Conservation (phyloP, 768 basidiomycete genomes). For the Inosperma sp. region DNA sequence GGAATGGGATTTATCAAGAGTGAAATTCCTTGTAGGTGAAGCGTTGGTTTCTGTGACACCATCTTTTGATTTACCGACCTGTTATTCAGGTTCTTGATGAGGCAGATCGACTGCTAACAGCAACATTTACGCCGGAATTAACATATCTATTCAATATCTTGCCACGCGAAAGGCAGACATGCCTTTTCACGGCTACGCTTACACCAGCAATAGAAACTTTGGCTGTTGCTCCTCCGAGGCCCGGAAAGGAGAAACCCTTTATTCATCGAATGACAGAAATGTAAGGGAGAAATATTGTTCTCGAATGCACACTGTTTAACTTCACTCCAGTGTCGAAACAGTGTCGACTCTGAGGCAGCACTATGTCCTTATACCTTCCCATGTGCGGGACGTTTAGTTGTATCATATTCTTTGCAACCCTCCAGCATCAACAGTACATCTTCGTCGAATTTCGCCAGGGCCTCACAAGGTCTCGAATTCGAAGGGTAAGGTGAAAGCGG, state of each 20-base stretch:
- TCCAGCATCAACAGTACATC: conserved; percentile 67
- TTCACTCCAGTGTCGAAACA: conserved; percentile 67
- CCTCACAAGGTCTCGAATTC: conserved; percentile 30
- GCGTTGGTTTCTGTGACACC: not conserved
- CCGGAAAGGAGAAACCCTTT: conserved; percentile 84
- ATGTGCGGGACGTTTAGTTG: conserved; percentile 89
- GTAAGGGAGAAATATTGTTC: conserved; percentile 40
- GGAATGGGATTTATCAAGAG: conserved; percentile 79
- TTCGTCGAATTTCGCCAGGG: conserved; percentile 62
- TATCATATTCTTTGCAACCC: conserved; percentile 87
- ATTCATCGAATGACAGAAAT: conserved; percentile 71
- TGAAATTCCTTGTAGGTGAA: conserved; percentile 73
- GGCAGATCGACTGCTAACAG: conserved; percentile 87
- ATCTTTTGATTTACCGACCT: not conserved
- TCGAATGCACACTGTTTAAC: conserved; percentile 5
- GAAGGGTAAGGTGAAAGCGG: conserved; percentile 31
- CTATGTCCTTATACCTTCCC: conserved; percentile 90
- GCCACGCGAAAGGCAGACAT: conserved; percentile 88
- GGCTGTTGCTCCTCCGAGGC: conserved; percentile 63
- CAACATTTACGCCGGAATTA: conserved; percentile 86
- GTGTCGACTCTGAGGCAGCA: conserved; percentile 83
- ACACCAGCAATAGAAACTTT: conserved; percentile 81
- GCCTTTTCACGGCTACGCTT: conserved; percentile 94
- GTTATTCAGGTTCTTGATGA: conserved; percentile 81
- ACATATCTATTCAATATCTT: conserved; percentile 69